A percentile compares a stretch with the other conserved stretches of the same genome.
Evolutionary conservation across 768 basidiomycete species (phyloP).

Genomic region (Galerina marginata): DNA sequence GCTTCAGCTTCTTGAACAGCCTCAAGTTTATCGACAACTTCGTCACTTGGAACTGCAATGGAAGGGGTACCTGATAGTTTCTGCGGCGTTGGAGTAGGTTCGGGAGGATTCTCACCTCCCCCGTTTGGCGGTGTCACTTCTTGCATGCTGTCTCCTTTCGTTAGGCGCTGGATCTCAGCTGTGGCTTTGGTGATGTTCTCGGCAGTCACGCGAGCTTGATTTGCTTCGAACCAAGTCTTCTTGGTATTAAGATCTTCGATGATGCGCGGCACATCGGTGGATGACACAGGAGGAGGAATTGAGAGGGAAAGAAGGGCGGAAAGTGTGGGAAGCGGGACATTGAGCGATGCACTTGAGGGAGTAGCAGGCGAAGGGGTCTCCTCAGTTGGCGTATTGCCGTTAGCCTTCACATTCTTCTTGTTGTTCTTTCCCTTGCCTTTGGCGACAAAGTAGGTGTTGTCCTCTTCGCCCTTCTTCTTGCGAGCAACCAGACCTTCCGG

Average conservation of each 20-base stretch:
- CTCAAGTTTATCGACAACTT: slow-evolving; percentile 49
- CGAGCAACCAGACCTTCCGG: slow-evolving; percentile 72
- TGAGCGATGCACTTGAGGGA: slow-evolving; percentile 43
- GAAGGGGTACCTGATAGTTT: slow-evolving; percentile 22
- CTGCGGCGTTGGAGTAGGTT: slow-evolving; percentile 49
- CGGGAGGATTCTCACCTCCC: slow-evolving; percentile 46
- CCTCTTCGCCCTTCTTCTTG: slow-evolving; percentile 94
- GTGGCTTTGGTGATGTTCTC: slow-evolving; percentile 85
- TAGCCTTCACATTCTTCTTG: slow-evolving; percentile 35
- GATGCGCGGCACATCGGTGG: slow-evolving; percentile 79
- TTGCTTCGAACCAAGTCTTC: slow-evolving; percentile 94
- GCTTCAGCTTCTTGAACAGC: slow-evolving; percentile 36
- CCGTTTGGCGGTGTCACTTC: slow-evolving; percentile 45
- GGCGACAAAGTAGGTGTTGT: slow-evolving; percentile 81
- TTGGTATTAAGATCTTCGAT: slow-evolving; percentile 92
- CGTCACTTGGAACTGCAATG: slow-evolving; percentile 41
- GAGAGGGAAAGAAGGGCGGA: slow-evolving; percentile 86
- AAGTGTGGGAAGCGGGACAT: slow-evolving; percentile 85
- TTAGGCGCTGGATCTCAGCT: slow-evolving; percentile 70
- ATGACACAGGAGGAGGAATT: slow-evolving; percentile 85
- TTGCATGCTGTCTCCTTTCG: slow-evolving; percentile 39
- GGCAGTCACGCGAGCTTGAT: slow-evolving; percentile 80
- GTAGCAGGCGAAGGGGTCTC: slow-evolving; percentile 26
- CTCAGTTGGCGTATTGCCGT: slow-evolving; percentile 39
- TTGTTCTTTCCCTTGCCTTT: slow-evolving; percentile 67